Conservation (phyloP, 768 basidiomycete species). For the Suillus occidentalis region DNA sequence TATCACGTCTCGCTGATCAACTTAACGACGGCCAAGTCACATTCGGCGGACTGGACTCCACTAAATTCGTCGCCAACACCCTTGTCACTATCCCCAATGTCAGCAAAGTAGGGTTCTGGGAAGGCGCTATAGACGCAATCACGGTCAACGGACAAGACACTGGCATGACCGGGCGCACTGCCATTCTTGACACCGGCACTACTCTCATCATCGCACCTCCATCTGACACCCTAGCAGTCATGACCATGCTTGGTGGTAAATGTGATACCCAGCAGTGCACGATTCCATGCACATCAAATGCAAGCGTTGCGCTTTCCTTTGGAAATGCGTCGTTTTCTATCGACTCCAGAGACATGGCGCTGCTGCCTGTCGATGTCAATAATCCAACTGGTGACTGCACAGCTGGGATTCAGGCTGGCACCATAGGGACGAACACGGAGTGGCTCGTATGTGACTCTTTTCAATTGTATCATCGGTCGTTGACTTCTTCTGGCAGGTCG, state of each 20-base stretch:
- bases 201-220: conserved; percentile 43
- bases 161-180: conserved; percentile 60
- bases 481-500: conserved; percentile 36
- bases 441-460: conserved; percentile 59
- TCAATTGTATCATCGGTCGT: neutral
- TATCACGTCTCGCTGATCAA: conserved; percentile 69
- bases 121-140: conserved; percentile 59
- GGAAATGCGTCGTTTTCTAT: conserved; percentile 61
- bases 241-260: conserved; percentile 57
- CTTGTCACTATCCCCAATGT: conserved; percentile 63
- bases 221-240: conserved; percentile 55
- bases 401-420: conserved; percentile 67
- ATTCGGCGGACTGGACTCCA: conserved; percentile 71
- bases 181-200: conserved; percentile 60
- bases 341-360: conserved; percentile 63
- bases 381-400: conserved; percentile 60
- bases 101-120: conserved; percentile 77
- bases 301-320: conserved; percentile 55
- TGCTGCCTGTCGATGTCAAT: conserved; percentile 52
- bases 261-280: conserved; percentile 53
- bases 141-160: conserved; percentile 56
- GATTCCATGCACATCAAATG: conserved; percentile 62
- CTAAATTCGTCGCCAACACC: conserved; percentile 64
- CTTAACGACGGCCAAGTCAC: conserved; percentile 74
- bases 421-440: conserved; percentile 55